phyloP scores from a whole-genome alignment of 768 basidiomycete species.

The Termitomyces titanicus region DNA sequence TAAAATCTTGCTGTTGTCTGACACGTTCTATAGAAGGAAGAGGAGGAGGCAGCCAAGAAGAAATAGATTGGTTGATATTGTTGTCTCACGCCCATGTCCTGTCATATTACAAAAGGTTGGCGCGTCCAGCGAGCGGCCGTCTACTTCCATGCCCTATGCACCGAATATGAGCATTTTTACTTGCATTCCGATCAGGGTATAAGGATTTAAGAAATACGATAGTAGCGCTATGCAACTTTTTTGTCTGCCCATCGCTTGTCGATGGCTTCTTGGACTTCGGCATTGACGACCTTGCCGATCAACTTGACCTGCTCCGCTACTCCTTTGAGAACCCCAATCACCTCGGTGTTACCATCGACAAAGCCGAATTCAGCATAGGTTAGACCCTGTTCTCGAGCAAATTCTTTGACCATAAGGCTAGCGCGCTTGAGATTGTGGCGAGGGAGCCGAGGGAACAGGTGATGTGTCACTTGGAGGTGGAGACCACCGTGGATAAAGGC shows the following conservation, averaged over 20 bases:
- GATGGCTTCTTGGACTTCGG: constrained; percentile 64
- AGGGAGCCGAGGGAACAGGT: constrained; percentile 93
- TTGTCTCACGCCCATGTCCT: constrained; percentile 25
- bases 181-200: not conserved
- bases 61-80: constrained; percentile 50
- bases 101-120: constrained; percentile 34
- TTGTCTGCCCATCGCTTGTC: constrained; percentile 35
- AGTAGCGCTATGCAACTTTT: constrained; percentile 13
- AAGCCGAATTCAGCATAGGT: constrained; percentile 92
- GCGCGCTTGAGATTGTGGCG: constrained; percentile 89
- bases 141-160: constrained; percentile 36
- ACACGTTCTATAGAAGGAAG: constrained; percentile 61
- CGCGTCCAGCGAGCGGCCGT: constrained; percentile 21
- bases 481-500: constrained; percentile 96
- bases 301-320: constrained; percentile 89
- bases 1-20: constrained; percentile 4
- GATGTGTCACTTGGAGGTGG: constrained; percentile 95
- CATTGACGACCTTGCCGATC: constrained; percentile 76
- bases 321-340: constrained; percentile 72
- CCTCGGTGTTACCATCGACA: constrained; percentile 79
- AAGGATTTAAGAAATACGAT: not conserved
- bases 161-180: constrained; percentile 28
- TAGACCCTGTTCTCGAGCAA: constrained; percentile 79
- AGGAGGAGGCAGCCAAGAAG: constrained; percentile 91
- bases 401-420: constrained; percentile 81